phyloP scores from a whole-genome alignment of 371 early-diverging fungal species.

The Lichtheimia corymbifera region DNA sequence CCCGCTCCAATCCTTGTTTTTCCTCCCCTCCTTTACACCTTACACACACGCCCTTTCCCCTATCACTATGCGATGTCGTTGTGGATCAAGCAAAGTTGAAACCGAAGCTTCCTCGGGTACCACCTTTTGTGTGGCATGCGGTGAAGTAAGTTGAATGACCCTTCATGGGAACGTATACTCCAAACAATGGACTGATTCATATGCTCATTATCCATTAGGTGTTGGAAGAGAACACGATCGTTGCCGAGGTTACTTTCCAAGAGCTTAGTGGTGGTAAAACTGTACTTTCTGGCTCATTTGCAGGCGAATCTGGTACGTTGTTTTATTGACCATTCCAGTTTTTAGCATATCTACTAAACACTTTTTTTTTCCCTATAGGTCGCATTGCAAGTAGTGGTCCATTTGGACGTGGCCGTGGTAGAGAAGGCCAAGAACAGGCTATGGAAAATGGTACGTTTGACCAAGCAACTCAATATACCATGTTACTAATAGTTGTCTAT shows the following conservation, averaged over 20 bases:
- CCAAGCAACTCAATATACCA: not conserved
- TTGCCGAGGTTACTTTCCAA: slow-evolving; percentile 92
- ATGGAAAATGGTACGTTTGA: slow-evolving; percentile 55
- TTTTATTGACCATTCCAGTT: not conserved
- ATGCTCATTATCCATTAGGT: slow-evolving; percentile 57
- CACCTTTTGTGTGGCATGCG: slow-evolving; percentile 66
- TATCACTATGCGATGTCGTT: slow-evolving; percentile 39
- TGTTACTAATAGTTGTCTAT: not conserved
- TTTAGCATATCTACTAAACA: not conserved
- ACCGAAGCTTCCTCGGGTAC: slow-evolving; percentile 53
- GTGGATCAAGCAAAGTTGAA: slow-evolving; percentile 46
- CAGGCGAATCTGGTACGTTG: slow-evolving; percentile 46
- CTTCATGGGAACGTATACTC: not conserved
- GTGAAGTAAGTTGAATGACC: slow-evolving; percentile 49
- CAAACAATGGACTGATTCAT: not conserved
- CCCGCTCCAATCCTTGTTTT: too few species aligned
- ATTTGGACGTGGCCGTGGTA: slow-evolving; percentile 55
- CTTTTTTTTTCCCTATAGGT: slow-evolving; percentile 32
- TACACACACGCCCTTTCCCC: too few species aligned
- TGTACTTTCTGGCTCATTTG: slow-evolving; percentile 80
- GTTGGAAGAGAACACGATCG: slow-evolving; percentile 95
- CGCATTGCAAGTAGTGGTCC: slow-evolving; percentile 59
- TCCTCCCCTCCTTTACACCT: too few species aligned
- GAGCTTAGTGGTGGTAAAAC: slow-evolving; percentile 88
- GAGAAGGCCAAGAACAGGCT: slow-evolving; percentile 71